These are phyloP conservation scores for Spiraea crenata DNA, from an alignment of 331 rosid species.

Conservation along the genomic window DNA sequence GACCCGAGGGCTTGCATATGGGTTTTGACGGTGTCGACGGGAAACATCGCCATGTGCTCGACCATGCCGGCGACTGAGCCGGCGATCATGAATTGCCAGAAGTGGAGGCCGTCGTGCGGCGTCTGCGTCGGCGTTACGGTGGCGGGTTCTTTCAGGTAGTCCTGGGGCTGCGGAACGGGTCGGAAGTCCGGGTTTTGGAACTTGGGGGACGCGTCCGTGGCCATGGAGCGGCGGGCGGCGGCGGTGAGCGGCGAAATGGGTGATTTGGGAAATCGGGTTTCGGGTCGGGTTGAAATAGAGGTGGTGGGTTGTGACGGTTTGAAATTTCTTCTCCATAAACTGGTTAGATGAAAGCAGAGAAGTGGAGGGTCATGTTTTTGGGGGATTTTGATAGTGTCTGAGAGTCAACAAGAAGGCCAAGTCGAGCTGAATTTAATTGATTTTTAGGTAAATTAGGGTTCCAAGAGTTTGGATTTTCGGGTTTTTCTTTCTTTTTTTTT, in stretches of 20 bases:
- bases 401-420: neutral
- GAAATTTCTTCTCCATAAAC: constrained; percentile 28
- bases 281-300: neutral
- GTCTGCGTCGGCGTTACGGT: constrained; percentile 20
- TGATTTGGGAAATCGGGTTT: neutral
- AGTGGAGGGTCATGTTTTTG: constrained; percentile 6
- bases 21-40: constrained; percentile 95
- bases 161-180: constrained; percentile 52
- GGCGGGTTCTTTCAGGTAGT: constrained; percentile 50
- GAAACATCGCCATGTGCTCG: constrained; percentile 96
- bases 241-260: constrained; percentile 7
- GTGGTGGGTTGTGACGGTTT: neutral
- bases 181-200: constrained; percentile 78
- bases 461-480: neutral
- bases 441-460: neutral
- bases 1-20: constrained; percentile 97
- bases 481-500: neutral
- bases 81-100: constrained; percentile 94
- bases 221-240: constrained; percentile 36
- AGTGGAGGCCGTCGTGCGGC: constrained; percentile 83
- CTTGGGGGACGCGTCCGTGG: constrained; percentile 80
- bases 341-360: neutral
- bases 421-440: neutral
- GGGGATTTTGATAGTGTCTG: neutral
- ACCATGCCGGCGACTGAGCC: constrained; percentile 86